Conservation (phyloP, 2,329 filamentous ascomycete species). For the Tolypocladium paradoxum region DNA sequence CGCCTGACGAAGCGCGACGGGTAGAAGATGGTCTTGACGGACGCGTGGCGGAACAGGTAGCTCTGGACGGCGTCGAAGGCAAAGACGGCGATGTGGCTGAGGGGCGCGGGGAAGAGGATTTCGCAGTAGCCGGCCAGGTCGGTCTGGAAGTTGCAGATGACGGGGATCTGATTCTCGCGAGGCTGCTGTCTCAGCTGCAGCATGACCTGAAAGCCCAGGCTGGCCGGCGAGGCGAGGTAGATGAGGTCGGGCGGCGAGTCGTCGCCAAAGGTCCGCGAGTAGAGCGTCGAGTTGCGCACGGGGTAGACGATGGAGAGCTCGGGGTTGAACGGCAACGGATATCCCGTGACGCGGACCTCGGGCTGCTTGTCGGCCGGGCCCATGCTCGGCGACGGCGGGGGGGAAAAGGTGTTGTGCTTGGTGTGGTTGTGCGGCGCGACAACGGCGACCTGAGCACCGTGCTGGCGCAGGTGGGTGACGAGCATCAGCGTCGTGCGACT, state of each 20-base stretch:
- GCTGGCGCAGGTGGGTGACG: constrained; percentile 52
- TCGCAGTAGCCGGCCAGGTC: constrained; percentile 59
- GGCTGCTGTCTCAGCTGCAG: constrained; percentile 55
- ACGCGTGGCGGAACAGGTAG: constrained; percentile 51
- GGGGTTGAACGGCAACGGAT: constrained; percentile 60
- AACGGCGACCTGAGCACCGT: constrained; percentile 54
- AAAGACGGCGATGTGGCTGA: constrained; percentile 51
- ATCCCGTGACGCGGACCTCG: constrained; percentile 52
- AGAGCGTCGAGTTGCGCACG: constrained; percentile 52
- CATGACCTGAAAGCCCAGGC: constrained; percentile 59
- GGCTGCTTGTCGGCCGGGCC: constrained; percentile 20
- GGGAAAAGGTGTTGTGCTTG: constrained; percentile 42
- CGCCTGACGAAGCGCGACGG: constrained; percentile 51
- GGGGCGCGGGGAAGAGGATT: constrained; percentile 54
- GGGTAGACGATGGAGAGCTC: constrained; percentile 61
- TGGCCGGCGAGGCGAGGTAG: constrained; percentile 60
- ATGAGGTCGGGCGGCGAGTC: constrained; percentile 48
- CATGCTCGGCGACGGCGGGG: constrained; percentile 23
- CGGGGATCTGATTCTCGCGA: constrained; percentile 40
- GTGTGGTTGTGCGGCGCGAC: constrained; percentile 52
- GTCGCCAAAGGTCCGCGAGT: constrained; percentile 45
- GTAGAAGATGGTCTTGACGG: constrained; percentile 58
- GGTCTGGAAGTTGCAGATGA: constrained; percentile 62
- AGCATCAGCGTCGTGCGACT: constrained; percentile 60
- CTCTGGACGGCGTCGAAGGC: constrained; percentile 54